phyloP scores from a whole-genome alignment of 1,284 basidiomycete genomes.

The Boletus austroedulis region DNA sequence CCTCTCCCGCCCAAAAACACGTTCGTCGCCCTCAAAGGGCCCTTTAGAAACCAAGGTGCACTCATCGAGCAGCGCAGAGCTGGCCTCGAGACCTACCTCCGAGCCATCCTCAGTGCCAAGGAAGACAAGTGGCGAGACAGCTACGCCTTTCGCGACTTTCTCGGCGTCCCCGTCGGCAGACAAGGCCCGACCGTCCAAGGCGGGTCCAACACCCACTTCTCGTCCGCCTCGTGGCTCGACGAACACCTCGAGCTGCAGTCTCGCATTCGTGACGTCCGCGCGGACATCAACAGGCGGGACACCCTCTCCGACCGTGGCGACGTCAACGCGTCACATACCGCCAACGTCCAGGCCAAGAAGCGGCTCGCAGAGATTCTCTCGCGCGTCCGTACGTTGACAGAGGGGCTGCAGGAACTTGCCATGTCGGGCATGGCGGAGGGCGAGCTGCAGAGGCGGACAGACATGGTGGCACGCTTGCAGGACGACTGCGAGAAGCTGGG shows the following conservation, averaged over 20 bases:
- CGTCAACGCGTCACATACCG: slow-evolving; percentile 68
- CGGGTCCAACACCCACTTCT: slow-evolving; percentile 50
- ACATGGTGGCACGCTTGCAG: slow-evolving; percentile 78
- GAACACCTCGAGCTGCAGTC: slow-evolving; percentile 76
- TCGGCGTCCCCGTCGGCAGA: slow-evolving; percentile 73
- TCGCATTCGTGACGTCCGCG: slow-evolving; percentile 76
- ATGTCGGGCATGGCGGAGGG: slow-evolving; percentile 75
- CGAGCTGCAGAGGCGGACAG: slow-evolving; percentile 78
- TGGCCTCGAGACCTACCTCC: slow-evolving; percentile 82
- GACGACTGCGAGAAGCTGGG: slow-evolving; percentile 84
- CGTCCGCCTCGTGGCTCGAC: slow-evolving; percentile 78
- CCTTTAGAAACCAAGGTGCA: slow-evolving; percentile 38
- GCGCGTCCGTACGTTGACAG: slow-evolving; percentile 68
- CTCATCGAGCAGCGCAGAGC: slow-evolving; percentile 71
- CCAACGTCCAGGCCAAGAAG: slow-evolving; percentile 82
- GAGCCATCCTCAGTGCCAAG: slow-evolving; percentile 78
- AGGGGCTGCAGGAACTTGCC: slow-evolving; percentile 64
- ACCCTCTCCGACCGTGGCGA: slow-evolving; percentile 75
- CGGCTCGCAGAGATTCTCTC: slow-evolving; percentile 73
- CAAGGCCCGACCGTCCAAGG: slow-evolving; percentile 38
- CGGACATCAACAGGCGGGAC: slow-evolving; percentile 84
- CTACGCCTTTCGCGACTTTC: slow-evolving; percentile 82
- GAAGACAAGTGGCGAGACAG: slow-evolving; percentile 81
- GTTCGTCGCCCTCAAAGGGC: slow-evolving; percentile 55
- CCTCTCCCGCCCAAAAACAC: slow-evolving; percentile 80